Percentiles rank a stretch among this genome's conserved stretches.
Evolutionary conservation across 78 protist genomes (phyloP).

Genomic region (Dictyostelium capitatum): DNA sequence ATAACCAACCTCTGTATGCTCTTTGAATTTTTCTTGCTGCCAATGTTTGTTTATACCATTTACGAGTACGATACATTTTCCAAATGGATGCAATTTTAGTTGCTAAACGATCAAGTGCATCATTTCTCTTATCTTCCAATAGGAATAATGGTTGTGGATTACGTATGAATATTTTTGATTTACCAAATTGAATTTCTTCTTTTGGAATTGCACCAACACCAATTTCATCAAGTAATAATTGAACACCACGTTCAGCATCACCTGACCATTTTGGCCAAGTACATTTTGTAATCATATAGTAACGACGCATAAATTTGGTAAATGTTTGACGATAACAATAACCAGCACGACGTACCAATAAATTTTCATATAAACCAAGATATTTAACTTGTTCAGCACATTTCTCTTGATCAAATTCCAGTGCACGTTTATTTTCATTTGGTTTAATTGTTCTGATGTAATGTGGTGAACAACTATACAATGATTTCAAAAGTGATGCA

Average conservation of each 20-base stretch:
- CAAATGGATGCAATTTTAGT: constrained; percentile 55
- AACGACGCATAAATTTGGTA: constrained; percentile 88
- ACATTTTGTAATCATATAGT: constrained; percentile 77
- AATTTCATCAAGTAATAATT: constrained; percentile 22
- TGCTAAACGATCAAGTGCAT: constrained; percentile 25
- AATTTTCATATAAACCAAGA: constrained; percentile 93
- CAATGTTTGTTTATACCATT: constrained; percentile 36
- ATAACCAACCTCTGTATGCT: constrained; percentile 40
- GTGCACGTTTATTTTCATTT: constrained; percentile 58
- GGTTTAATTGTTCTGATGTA: constrained; percentile 84
- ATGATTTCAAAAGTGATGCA: constrained; percentile 58
- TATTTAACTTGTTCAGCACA: constrained; percentile 82
- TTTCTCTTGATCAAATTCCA: constrained; percentile 59
- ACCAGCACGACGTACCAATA: constrained; percentile 94
- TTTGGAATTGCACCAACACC: not conserved
- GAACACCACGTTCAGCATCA: constrained; percentile 36
- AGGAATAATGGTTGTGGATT: constrained; percentile 71
- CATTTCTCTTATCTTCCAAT: constrained; percentile 53
- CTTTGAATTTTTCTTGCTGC: constrained; percentile 58
- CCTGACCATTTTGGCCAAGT: constrained; percentile 90
- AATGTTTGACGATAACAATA: constrained; percentile 91
- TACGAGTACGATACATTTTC: constrained; percentile 55
- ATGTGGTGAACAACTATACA: constrained; percentile 78
- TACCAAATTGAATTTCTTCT: constrained; percentile 68
- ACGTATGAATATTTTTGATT: constrained; percentile 68